Evolutionary conservation across 495 filamentous ascomycete species (phyloP), one percentile per base, ranked within the genome.

Genomic region (Penicillium canescens): DNA sequence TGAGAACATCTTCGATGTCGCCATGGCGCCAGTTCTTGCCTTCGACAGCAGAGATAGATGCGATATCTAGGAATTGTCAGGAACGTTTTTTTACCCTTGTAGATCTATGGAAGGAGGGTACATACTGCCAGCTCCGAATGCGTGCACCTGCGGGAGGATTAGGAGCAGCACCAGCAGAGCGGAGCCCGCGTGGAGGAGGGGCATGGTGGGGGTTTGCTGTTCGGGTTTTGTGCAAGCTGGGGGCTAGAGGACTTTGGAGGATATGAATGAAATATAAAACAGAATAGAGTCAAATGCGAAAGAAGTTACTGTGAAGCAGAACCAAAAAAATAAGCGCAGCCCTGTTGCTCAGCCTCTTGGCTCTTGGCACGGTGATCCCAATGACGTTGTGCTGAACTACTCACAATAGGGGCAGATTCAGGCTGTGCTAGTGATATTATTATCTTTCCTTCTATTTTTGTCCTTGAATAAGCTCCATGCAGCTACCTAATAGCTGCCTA

Each of bases 1-100:
- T 92, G 57, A 98, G 84, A 67, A 91, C 86, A 71, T 98, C 94
- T 75, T 97, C 92, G 55, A 96, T 94, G 70, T 98, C 93, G 49
- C 94, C 94, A 87, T 98, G 94, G 54, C 94, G 87, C 87, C 90
- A 98, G 66, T 98, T 98, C 60, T 88, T 82, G 20, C 94, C 94
- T 72, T 98, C 94, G 58, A 98, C 85, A 64, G 89, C 85, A 2
- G 93, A 91, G 61, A 98, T 94, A 0, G 87, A 91, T 13, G 94
- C 93, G 56, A 97, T 96, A 64, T 97, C 74, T 76, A 39, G 10
- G 41, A 3, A 12, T 26, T 37, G 42, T 66, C 20, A 67, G 54
- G 34, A 9, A 34, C 16, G 2, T 34, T 21, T 0, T 2, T 5
- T 9, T 24, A n/a, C n/a, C n/a, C n/a, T 24, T 4, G 2, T 18